A percentile compares a stretch with the other conserved stretches of the same genome.
These are phyloP conservation scores for Fraxinus anomala DNA, from an alignment of 257 asterid species.

Conservation along the genomic window DNA sequence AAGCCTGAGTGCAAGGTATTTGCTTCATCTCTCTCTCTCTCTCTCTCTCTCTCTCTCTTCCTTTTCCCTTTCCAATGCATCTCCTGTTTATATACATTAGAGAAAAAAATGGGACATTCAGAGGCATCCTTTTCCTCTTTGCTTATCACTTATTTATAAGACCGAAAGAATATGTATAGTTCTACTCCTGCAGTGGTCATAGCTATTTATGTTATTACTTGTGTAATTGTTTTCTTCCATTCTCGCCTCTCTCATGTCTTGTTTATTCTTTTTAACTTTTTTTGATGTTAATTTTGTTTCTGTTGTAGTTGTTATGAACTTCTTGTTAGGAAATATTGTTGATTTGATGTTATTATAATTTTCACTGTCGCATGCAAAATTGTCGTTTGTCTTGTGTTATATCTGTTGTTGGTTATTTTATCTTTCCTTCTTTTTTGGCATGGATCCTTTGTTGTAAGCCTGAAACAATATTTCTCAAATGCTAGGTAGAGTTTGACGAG, in stretches of 20 bases:
- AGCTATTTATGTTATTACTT: not conserved
- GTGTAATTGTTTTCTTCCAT: not conserved
- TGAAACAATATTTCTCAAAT: not conserved
- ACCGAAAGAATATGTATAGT: not conserved
- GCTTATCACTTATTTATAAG: not conserved
- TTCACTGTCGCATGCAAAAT: not conserved
- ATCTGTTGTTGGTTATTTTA: not conserved
- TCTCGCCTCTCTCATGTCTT: not conserved
- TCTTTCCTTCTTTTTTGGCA: not conserved
- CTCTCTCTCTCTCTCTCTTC: not conserved
- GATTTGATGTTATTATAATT: not conserved
- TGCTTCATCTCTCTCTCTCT: not conserved
- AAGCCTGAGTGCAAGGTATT: slow-evolving; percentile 11
- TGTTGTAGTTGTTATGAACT: not conserved
- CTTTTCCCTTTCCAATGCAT: not conserved
- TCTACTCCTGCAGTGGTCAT: not conserved
- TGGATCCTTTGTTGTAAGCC: not conserved
- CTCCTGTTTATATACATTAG: not conserved
- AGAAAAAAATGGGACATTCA: not conserved
- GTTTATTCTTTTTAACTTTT: not conserved
- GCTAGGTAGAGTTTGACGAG: slow-evolving; percentile 51
- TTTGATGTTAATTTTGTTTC: not conserved
- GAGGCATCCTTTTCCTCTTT: not conserved
- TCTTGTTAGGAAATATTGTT: not conserved
- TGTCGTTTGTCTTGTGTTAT: not conserved